Base-by-base conservation (phyloP, 2,329 filamentous ascomycete species). In the Fonsecaea pugnacius region DNA sequence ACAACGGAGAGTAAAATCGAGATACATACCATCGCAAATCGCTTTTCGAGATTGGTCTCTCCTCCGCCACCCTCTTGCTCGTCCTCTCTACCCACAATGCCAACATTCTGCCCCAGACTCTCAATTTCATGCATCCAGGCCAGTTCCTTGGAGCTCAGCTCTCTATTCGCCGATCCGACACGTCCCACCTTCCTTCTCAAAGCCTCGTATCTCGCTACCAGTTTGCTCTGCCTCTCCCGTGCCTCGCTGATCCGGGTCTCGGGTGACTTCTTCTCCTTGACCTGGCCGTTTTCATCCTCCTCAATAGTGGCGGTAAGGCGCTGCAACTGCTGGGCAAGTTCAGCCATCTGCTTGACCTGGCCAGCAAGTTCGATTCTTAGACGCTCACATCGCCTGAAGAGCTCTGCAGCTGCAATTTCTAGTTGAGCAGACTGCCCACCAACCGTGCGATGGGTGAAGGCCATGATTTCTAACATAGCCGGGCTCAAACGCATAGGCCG, bases 321-420 rank as follows among this genome's bases (percentile, higher is more conserved):
- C 66, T 79, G 78, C 64, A 82, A 75, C 8, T 79, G 75, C 46
- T 80, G 78, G 1, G 80, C 78, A 16, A 81, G 73, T 62, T 80
- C 79, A 1, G 75, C 74, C 30, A 82, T 74, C 40, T 79, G 78
- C 58, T 75, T 76, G 32, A 83, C 70, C 68, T 83, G 81, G 51
- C 81, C 78, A 12, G 74, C 72, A 70, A 83, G 77, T 69, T 83
- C 81, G 14, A 78, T 76, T 63, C 76, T 76, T 50, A 83, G 68
- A 18, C 80, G 73, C 60, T 83, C 80, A 66, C 81, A 83, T n/a
- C 81, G 78, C 38, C 80, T 78, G 73, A 83, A 83, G n/a, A 83
- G 73, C 67, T 83, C 81, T 2, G 81, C 80, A 10, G 80, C 81
- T 9, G 81, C 81, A 62, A 76, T 72, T 60, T 81, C 79, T 5